These are phyloP conservation scores for Rugiboletus extremiorientalis DNA, from an alignment of 1,284 basidiomycete species.

Conservation along the genomic window DNA sequence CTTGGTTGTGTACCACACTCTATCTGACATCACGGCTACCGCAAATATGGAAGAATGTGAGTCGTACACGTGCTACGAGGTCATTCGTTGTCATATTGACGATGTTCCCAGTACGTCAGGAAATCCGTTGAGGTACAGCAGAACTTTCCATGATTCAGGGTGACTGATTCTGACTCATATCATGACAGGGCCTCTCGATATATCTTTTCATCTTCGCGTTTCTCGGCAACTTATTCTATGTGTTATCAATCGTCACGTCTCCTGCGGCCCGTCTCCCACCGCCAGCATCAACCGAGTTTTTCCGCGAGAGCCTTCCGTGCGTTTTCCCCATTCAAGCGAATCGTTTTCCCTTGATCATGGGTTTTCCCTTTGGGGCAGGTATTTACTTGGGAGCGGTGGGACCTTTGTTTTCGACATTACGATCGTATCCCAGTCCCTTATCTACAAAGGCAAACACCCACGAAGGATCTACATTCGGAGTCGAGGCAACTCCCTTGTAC, in stretches of 20 bases:
- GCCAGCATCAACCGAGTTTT: constrained; percentile 55
- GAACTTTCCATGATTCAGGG: not conserved
- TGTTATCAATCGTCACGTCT: constrained; percentile 77
- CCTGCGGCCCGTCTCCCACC: constrained; percentile 54
- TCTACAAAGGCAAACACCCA: constrained; percentile 45
- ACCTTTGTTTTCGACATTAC: constrained; percentile 89
- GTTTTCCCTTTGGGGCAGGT: constrained; percentile 44
- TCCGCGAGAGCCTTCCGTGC: constrained; percentile 75
- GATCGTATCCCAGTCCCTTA: constrained; percentile 66
- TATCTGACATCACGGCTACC: constrained; percentile 91
- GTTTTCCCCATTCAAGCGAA: constrained; percentile 32
- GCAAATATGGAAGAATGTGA: constrained; percentile 96
- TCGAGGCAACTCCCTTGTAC: constrained; percentile 32
- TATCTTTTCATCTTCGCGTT: constrained; percentile 91
- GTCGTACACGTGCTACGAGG: constrained; percentile 36
- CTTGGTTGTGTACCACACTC: constrained; percentile 89
- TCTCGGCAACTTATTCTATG: constrained; percentile 88
- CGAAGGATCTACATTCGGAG: constrained; percentile 25
- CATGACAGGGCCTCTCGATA: constrained; percentile 79
- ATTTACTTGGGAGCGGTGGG: constrained; percentile 84
- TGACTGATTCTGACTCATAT: constrained; percentile 11
- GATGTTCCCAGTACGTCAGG: constrained; percentile 64
- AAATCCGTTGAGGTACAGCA: constrained; percentile 80
- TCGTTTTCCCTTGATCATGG: constrained; percentile 7
- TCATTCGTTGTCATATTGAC: constrained; percentile 1